phyloP scores from a whole-genome alignment of 108 stramenopile genomes.

The Fistulifera pelliculosa region DNA sequence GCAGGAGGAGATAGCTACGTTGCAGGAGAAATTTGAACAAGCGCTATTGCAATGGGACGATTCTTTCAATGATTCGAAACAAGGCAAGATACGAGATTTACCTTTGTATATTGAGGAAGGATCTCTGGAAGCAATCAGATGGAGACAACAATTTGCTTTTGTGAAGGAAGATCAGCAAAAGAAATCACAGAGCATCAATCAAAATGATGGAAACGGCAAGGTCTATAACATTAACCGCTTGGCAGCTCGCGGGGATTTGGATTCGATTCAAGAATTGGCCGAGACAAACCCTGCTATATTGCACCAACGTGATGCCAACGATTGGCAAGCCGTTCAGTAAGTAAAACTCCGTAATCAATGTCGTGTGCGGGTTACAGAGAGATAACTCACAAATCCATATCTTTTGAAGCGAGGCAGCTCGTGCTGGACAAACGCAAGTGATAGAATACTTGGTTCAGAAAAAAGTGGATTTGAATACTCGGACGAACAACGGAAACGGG shows the following conservation, averaged over 20 bases:
- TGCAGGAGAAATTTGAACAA: not conserved
- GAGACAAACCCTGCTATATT: constrained; percentile 28
- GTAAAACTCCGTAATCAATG: too few relatives aligned
- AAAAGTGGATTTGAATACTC: constrained; percentile 42
- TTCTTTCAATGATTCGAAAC: not conserved
- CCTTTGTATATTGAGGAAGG: constrained; percentile 15
- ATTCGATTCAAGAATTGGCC: constrained; percentile 31
- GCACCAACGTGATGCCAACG: constrained; percentile 55
- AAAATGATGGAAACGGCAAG: constrained; percentile 20
- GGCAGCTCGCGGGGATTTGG: constrained; percentile 48
- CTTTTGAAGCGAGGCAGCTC: constrained; percentile 76
- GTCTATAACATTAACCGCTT: constrained; percentile 16
- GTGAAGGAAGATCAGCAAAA: not conserved
- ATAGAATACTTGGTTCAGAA: constrained; percentile 36
- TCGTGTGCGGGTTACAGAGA: too few relatives aligned
- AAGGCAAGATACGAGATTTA: not conserved
- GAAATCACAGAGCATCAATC: constrained; percentile 10
- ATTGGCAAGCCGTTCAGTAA: constrained; percentile 77
- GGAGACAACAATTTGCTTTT: constrained; percentile 25
- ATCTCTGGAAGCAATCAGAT: constrained; percentile 15
- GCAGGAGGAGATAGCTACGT: not conserved
- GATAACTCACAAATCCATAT: too few relatives aligned
- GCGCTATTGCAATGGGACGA: constrained; percentile 1
- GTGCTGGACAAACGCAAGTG: constrained; percentile 54
- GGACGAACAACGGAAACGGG: constrained; percentile 52